These are phyloP conservation scores for Capillidium rhysosporum DNA, from an alignment of 371 early-diverging fungal genomes.

Conservation along the genomic window DNA sequence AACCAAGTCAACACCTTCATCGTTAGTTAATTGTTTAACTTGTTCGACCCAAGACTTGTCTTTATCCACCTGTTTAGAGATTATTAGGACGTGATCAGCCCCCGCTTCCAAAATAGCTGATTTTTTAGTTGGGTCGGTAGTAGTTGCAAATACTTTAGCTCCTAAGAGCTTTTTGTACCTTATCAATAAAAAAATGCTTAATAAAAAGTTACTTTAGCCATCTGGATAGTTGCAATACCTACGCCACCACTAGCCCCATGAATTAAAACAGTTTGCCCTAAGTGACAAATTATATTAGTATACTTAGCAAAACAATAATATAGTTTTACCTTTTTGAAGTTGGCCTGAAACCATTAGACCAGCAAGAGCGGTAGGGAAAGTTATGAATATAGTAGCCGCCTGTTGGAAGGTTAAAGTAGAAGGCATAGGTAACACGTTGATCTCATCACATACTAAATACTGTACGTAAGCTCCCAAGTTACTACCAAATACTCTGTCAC, in stretches of 20 bases:
- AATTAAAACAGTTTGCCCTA: slow-evolving; percentile 38
- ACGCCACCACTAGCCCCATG: slow-evolving; percentile 68
- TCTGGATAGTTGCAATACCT: slow-evolving; percentile 43
- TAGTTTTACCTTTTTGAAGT: slow-evolving; percentile 24
- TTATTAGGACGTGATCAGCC: slow-evolving; percentile 61
- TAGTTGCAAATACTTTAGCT: slow-evolving; percentile 71
- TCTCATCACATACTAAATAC: slow-evolving; percentile 24
- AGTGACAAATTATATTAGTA: not conserved
- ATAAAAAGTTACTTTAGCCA: slow-evolving; percentile 20
- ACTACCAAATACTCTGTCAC: slow-evolving; percentile 63
- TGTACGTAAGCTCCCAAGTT: slow-evolving; percentile 50
- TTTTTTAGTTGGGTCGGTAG: slow-evolving; percentile 50
- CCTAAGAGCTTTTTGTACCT: slow-evolving; percentile 28
- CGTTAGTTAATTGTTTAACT: slow-evolving; percentile 45
- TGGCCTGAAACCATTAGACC: slow-evolving; percentile 50
- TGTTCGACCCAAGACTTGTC: slow-evolving; percentile 37
- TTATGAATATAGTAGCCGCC: slow-evolving; percentile 57
- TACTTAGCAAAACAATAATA: not conserved
- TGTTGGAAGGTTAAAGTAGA: slow-evolving; percentile 44
- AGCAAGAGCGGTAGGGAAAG: slow-evolving; percentile 63
- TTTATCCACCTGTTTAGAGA: slow-evolving; percentile 25
- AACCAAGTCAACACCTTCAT: slow-evolving; percentile 33
- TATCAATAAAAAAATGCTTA: not conserved
- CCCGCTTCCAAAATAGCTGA: slow-evolving; percentile 41
- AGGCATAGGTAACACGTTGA: slow-evolving; percentile 38